phyloP scores from a whole-genome alignment of 148 eudicot species.

The Arbutus unedo region DNA sequence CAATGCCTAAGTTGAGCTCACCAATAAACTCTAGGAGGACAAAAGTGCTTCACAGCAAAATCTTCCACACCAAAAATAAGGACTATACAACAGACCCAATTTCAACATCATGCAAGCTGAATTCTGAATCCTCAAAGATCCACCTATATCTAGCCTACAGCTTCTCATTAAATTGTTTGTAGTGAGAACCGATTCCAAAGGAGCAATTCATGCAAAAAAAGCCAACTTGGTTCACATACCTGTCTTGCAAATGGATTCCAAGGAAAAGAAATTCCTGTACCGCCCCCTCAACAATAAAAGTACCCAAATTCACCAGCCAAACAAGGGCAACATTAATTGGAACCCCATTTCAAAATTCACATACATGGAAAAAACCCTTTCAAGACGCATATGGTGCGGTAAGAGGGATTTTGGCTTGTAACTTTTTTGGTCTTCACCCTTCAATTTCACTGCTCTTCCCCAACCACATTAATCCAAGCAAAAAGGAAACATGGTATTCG shows the following conservation, averaged over 20 bases:
- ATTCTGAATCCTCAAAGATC: neutral
- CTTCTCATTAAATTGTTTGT: neutral
- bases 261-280: neutral
- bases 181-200: neutral
- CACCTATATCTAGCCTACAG: neutral
- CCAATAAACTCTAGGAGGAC: neutral
- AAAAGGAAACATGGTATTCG: neutral
- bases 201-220: neutral
- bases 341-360: neutral
- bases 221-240: neutral
- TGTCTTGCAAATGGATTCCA: conserved; percentile 2
- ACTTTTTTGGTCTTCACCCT: neutral
- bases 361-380: neutral
- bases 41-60: neutral
- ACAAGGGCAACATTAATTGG: neutral
- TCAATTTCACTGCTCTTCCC: neutral
- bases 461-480: neutral
- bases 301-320: neutral
- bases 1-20: too few relatives aligned
- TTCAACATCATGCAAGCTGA: too few relatives aligned
- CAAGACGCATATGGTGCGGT: neutral
- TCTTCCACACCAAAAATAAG: neutral
- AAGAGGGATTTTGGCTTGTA: neutral
- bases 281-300: neutral
- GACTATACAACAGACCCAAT: too few relatives aligned